These are phyloP conservation scores for Pholiota molesta DNA, from an alignment of 768 basidiomycete genomes.

Conservation along the genomic window DNA sequence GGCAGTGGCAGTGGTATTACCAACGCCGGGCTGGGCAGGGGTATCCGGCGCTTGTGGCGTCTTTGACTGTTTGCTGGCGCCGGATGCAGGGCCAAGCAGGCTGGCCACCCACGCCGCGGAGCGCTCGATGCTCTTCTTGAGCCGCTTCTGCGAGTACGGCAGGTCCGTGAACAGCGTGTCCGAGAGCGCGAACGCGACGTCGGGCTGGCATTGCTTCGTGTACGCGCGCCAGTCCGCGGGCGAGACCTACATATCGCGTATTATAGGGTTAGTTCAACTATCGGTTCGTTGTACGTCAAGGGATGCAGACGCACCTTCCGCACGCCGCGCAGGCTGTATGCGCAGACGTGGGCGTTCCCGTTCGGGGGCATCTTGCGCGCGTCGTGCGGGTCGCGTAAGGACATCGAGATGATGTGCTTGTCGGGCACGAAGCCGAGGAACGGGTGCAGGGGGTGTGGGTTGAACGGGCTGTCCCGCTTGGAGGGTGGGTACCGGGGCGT, in stretches of 20 bases:
- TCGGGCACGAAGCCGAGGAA: constrained; percentile 59
- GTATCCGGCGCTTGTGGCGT: too few relatives aligned
- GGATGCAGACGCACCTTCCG: constrained; percentile 55
- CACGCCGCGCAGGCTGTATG: constrained; percentile 67
- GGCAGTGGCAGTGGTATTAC: too few relatives aligned
- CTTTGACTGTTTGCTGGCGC: too few relatives aligned
- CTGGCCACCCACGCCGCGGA: constrained; percentile 64
- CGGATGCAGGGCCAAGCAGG: constrained; percentile 42
- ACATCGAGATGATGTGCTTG: constrained; percentile 58
- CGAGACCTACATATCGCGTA: constrained; percentile 45
- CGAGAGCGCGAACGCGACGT: constrained; percentile 69
- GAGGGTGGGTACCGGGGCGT: constrained; percentile 67
- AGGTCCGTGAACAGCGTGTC: constrained; percentile 69
- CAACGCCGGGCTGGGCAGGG: too few relatives aligned
- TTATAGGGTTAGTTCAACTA: too few relatives aligned
- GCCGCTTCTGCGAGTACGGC: constrained; percentile 76
- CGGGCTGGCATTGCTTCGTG: constrained; percentile 57
- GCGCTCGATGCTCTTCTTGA: constrained; percentile 76
- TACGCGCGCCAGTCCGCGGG: constrained; percentile 59
- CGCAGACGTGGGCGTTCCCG: constrained; percentile 57
- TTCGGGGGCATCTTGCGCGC: constrained; percentile 74
- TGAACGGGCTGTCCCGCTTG: constrained; percentile 29
- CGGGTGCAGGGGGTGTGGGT: constrained; percentile 60
- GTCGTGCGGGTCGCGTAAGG: constrained; percentile 70
- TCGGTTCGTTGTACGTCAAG: too few relatives aligned